Conservation (phyloP, 1,139 yeast genomes). For the Kurtzmaniella natalensis region DNA sequence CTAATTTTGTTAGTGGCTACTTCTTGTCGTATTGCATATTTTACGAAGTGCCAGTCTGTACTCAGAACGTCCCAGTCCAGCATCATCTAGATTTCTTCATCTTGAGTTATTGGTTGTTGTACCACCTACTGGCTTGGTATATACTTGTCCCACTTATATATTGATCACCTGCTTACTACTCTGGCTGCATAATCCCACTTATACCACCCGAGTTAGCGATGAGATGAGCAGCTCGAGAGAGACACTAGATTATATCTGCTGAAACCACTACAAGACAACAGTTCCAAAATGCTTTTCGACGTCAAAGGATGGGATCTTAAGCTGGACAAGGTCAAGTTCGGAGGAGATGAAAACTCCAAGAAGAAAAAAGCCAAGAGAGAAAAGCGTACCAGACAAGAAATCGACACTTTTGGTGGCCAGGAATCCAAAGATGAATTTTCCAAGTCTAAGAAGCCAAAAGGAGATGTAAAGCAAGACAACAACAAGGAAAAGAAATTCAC, state of each 20-base stretch:
- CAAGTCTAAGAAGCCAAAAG: constrained; percentile 12
- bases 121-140: too few relatives aligned
- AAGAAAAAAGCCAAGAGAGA: constrained; percentile 30
- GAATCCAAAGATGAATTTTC: constrained; percentile 9
- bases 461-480: constrained; percentile 2
- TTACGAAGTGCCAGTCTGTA: too few relatives aligned
- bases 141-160: too few relatives aligned
- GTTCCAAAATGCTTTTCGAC: constrained; percentile 43
- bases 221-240: constrained; percentile 4
- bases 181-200: neutral
- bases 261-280: constrained; percentile 42
- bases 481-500: neutral
- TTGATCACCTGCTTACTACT: too few relatives aligned
- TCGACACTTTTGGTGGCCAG: constrained; percentile 9
- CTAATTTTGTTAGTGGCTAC: too few relatives aligned
- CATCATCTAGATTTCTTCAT: too few relatives aligned
- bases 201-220: constrained; percentile 2
- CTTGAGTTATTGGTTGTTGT: too few relatives aligned
- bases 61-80: too few relatives aligned
- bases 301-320: constrained; percentile 82
- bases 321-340: constrained; percentile 46
- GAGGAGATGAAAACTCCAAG: constrained; percentile 26
- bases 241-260: neutral
- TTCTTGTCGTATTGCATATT: too few relatives aligned
- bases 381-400: constrained; percentile 16